Percentiles rank a stretch among this genome's conserved stretches.
Evolutionary conservation across 2,329 filamentous ascomycete species (phyloP).

Genomic region (Beauveria caledonica): DNA sequence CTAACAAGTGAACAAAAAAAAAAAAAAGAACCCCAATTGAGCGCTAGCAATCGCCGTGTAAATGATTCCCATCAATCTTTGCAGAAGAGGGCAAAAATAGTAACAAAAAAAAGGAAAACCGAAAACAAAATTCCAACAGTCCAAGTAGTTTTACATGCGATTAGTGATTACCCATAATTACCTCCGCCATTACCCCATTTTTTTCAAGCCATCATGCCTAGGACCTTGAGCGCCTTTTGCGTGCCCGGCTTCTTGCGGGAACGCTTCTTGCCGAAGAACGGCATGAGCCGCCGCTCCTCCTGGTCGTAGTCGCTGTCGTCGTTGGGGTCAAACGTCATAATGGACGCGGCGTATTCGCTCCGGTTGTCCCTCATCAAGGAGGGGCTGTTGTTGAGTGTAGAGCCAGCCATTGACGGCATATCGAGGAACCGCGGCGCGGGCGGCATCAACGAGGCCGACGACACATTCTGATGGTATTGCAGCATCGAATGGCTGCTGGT

Average conservation of each 20-base stretch:
- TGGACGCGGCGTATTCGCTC: background rate
- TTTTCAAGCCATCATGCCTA: constrained; percentile 32
- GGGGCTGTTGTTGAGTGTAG: background rate
- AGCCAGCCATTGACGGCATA: background rate
- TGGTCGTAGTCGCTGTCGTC: constrained; percentile 36
- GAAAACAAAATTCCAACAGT: too few species aligned
- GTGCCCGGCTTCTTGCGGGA: constrained; percentile 32
- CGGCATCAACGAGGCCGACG: background rate
- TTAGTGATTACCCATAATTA: background rate
- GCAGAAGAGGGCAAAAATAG: too few species aligned
- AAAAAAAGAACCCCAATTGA: background rate
- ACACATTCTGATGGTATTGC: background rate
- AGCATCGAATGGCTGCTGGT: background rate
- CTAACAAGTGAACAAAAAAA: background rate
- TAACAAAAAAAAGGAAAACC: too few species aligned
- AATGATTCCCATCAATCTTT: background rate
- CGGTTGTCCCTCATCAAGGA: background rate
- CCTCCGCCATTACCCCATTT: too few species aligned
- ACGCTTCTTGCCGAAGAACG: constrained; percentile 33
- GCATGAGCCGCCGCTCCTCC: constrained; percentile 46
- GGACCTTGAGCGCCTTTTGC: constrained; percentile 45
- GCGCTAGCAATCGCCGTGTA: background rate
- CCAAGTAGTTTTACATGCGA: background rate
- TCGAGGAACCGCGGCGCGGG: background rate
- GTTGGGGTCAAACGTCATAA: constrained; percentile 27